Evolutionary conservation across 2,329 filamentous ascomycete genomes (phyloP).

Genomic region (Penicillium sp.): DNA sequence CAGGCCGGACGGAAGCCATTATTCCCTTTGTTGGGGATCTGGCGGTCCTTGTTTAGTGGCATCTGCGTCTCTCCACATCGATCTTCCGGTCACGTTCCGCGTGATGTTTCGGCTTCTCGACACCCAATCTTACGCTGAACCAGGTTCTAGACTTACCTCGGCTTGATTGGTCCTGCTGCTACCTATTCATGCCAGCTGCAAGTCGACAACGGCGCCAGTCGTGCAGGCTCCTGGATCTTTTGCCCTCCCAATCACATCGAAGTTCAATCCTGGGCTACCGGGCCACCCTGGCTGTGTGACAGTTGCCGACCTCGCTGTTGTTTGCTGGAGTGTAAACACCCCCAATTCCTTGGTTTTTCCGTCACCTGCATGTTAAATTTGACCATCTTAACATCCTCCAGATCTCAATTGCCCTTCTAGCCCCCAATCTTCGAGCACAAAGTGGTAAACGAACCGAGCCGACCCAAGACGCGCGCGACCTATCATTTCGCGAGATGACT

Average conservation of each 20-base stretch:
- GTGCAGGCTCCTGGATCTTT: constrained; percentile 4
- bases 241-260: constrained; percentile 11
- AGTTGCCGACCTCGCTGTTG: constrained; percentile 8
- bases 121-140: constrained; percentile 5
- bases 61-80: constrained; percentile 5
- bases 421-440: constrained; percentile 3
- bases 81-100: constrained; percentile 6
- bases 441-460: neutral
- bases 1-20: neutral
- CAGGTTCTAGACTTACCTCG: constrained; percentile 6
- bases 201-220: constrained; percentile 11
- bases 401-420: neutral
- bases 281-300: constrained; percentile 25
- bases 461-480: neutral
- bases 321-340: neutral
- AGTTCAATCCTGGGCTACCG: constrained; percentile 19
- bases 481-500: constrained; percentile 8
- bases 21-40: neutral
- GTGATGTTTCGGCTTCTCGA: neutral
- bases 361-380: constrained; percentile 18
- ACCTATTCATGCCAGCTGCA: constrained; percentile 4
- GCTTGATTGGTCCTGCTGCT: constrained; percentile 6
- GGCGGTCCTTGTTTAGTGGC: neutral
- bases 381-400: neutral
- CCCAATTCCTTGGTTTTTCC: constrained; percentile 9